phyloP scores from a whole-genome alignment of 371 early-diverging fungal genomes.

The Mucor indicus region DNA sequence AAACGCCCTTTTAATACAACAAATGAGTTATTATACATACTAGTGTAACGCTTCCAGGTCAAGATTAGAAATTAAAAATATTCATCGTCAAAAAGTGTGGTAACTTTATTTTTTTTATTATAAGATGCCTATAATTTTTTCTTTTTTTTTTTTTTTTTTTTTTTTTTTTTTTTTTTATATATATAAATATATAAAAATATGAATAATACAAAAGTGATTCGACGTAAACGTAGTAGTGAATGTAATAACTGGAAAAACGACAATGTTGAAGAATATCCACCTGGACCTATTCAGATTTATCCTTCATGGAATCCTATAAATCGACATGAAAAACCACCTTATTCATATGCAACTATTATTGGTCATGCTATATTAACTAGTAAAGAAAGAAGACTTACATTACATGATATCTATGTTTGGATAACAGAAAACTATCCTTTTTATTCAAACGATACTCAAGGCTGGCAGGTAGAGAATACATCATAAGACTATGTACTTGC shows the following conservation, averaged over 20 bases:
- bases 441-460: constrained; percentile 74
- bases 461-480: constrained; percentile 75
- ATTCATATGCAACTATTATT: constrained; percentile 92
- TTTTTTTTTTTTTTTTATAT: background rate
- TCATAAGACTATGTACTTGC: background rate
- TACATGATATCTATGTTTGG: constrained; percentile 93
- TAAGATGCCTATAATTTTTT: background rate
- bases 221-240: constrained; percentile 14
- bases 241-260: background rate
- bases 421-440: constrained; percentile 79
- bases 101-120: too few species aligned
- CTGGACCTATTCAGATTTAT: constrained; percentile 18
- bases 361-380: constrained; percentile 85
- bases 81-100: too few species aligned
- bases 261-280: constrained; percentile 7
- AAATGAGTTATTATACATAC: too few species aligned
- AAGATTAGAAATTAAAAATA: too few species aligned
- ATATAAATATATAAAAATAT: background rate
- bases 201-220: background rate
- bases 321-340: constrained; percentile 73
- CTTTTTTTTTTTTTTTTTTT: background rate
- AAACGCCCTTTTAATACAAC: too few species aligned
- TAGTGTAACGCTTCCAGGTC: too few species aligned
- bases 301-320: constrained; percentile 42
- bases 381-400: constrained; percentile 72